Base-by-base conservation (phyloP, 108 stramenopile species). In the Cyclotella distinguenda region DNA sequence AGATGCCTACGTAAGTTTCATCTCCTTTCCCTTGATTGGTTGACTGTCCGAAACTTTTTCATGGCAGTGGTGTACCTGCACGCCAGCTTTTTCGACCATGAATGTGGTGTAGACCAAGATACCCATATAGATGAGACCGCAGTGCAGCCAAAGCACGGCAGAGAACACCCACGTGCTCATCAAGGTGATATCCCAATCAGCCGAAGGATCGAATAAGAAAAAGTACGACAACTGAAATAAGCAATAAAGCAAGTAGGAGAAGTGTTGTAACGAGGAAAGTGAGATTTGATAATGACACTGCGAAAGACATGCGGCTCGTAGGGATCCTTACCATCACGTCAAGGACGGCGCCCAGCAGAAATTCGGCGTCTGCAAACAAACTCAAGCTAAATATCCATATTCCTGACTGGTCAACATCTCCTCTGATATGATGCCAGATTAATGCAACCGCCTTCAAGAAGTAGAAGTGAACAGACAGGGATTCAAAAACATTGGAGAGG, bases 401-500 rank as follows among this genome's bases (percentile, higher is more conserved):
- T 31, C 19, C 56, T 21, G 58, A 43, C 56, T 57, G 16, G 25
- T 30, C 16, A 23, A 59, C 22, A 10, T 25, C n/a, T 27, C 6
- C 27, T 11, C n/a, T 6, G 18, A 31, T 10, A 26, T 46, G 16
- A 13, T 68, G 56, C 42, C 1, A 35, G 32, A 68, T 16, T 25
- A 68, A 7, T 12, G 43, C 27, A 2, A 68, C 26, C 2, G 50
- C 35, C 42, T 68, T 57, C 30, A 58, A 21, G n/a, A 68, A 13
- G 25, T 34, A 68, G 26, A 58, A 58, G 47, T 68, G 66, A 18
- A 68, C 57, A 16, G 66, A 68, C 10, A 68, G 26, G 7, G 43
- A 15, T 33, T 68, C 56, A 35, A 68, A 47, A 30, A 68, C 44
- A 28, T 59, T 45, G 3, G 66, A 68, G 43, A 48, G 45, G 13